Evolutionary conservation across 2,329 filamentous ascomycete species (phyloP).

Genomic region (Chaetomiaceae sp.): DNA sequence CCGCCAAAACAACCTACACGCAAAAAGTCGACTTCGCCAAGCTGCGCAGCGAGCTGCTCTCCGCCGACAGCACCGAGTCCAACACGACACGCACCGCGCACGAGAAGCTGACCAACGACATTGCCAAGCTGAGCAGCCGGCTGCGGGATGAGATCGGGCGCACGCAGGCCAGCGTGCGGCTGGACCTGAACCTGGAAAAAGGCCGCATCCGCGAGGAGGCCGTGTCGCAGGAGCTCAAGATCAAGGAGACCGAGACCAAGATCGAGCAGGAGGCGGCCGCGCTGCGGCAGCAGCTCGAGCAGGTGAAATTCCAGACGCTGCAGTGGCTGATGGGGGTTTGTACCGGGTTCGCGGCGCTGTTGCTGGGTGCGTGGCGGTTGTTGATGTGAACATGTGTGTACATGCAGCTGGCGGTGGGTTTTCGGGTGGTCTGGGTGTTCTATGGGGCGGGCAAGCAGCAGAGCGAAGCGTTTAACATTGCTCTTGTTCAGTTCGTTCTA

Average conservation of each 20-base stretch:
- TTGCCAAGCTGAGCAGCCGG: constrained; percentile 85
- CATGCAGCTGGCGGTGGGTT: no score
- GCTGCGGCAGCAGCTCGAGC: constrained; percentile 84
- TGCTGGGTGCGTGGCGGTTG: constrained; percentile 64
- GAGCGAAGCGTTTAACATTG: no score
- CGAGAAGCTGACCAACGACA: constrained; percentile 87
- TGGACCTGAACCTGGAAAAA: constrained; percentile 95
- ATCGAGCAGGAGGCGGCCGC: constrained; percentile 97
- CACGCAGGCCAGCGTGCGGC: constrained; percentile 84
- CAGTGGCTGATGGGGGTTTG: constrained; percentile 94
- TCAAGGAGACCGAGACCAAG: constrained; percentile 97
- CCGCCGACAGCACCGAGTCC: constrained; percentile 84
- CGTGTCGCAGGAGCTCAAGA: constrained; percentile 92
- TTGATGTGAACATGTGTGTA: no score
- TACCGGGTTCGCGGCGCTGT: constrained; percentile 59
- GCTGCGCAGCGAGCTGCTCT: constrained; percentile 86
- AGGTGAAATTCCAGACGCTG: constrained; percentile 95
- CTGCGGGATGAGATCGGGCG: constrained; percentile 89
- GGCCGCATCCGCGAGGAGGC: constrained; percentile 94
- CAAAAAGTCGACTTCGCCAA: constrained; percentile 98
- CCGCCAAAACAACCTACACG: constrained; percentile 70
- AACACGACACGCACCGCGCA: constrained; percentile 83
- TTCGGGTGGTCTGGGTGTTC: no score
- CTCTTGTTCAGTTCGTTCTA: no score
- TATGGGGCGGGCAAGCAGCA: no score